phyloP scores from a whole-genome alignment of 169 alveolate genomes.

The Cryptosporidium meleagridis region DNA sequence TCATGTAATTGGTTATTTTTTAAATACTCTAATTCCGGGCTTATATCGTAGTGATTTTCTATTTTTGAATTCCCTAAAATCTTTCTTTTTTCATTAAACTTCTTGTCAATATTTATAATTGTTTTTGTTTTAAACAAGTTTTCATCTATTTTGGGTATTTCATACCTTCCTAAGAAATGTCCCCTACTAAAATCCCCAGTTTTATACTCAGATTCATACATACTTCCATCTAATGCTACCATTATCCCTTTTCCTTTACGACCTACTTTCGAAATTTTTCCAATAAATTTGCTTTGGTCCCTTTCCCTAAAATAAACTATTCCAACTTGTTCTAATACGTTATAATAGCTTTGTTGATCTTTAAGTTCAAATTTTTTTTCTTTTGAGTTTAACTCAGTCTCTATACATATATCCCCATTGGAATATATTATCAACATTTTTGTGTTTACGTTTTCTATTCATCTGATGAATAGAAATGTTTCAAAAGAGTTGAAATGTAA shows the following conservation, averaged over 20 bases:
- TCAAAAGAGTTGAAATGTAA: not conserved
- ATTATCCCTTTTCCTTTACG: not conserved
- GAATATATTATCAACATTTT: conserved; percentile 5
- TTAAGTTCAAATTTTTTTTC: not conserved
- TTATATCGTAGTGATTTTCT: not conserved
- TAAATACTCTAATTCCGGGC: not conserved
- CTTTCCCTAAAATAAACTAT: conserved; percentile 4
- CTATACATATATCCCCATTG: conserved; percentile 43
- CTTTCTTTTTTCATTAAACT: not conserved
- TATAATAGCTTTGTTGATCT: not conserved
- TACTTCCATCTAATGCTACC: conserved; percentile 12
- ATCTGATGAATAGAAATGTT: not conserved
- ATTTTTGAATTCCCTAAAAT: not conserved
- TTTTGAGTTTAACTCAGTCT: not conserved
- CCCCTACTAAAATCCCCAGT: not conserved
- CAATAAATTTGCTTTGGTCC: conserved; percentile 54
- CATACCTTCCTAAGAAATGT: not conserved
- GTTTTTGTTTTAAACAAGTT: not conserved
- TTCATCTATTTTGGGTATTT: conserved; percentile 1
- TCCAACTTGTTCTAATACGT: not conserved
- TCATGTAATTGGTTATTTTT: not conserved
- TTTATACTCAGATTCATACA: conserved; percentile 6
- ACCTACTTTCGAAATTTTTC: not conserved
- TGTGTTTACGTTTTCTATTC: not conserved
- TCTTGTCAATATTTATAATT: not conserved